These are phyloP conservation scores for Dactylellina drechsleri DNA, from an alignment of 2,329 filamentous ascomycete genomes.

Conservation along the genomic window DNA sequence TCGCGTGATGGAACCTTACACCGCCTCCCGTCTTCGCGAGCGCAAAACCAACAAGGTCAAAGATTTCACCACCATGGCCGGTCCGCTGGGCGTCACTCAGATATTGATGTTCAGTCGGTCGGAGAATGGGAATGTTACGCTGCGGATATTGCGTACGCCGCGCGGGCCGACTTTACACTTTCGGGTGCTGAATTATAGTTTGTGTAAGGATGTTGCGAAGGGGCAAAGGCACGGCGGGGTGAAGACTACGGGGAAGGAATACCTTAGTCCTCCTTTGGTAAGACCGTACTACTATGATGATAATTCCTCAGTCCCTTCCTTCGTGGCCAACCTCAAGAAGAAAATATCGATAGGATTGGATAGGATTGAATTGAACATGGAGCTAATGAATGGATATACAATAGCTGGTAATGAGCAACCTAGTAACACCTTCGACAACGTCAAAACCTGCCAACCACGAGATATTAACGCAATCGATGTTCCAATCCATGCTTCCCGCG, in stretches of 20 bases:
- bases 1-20: slow-evolving; percentile 94
- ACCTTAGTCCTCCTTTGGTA: slow-evolving; percentile 82
- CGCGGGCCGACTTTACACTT: slow-evolving; percentile 94
- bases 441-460: slow-evolving; percentile 94
- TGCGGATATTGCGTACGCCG: slow-evolving; percentile 86
- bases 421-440: slow-evolving; percentile 71
- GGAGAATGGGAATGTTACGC: slow-evolving; percentile 87
- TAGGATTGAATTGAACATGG: background rate
- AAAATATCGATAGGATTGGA: no score
- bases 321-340: no score
- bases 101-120: slow-evolving; percentile 92
- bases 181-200: slow-evolving; percentile 90
- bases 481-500: slow-evolving; percentile 93
- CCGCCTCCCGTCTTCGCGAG: slow-evolving; percentile 87
- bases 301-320: background rate
- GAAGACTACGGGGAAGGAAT: slow-evolving; percentile 83
- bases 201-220: slow-evolving; percentile 88
- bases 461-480: slow-evolving; percentile 88
- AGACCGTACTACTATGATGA: slow-evolving; percentile 56
- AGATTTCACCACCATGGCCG: slow-evolving; percentile 95
- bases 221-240: slow-evolving; percentile 66
- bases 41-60: slow-evolving; percentile 85
- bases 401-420: slow-evolving; percentile 97
- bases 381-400: background rate
- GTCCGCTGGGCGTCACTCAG: slow-evolving; percentile 91